Base-by-base conservation (phyloP, 495 filamentous ascomycete genomes). In the Oleoguttula mirabilis region DNA sequence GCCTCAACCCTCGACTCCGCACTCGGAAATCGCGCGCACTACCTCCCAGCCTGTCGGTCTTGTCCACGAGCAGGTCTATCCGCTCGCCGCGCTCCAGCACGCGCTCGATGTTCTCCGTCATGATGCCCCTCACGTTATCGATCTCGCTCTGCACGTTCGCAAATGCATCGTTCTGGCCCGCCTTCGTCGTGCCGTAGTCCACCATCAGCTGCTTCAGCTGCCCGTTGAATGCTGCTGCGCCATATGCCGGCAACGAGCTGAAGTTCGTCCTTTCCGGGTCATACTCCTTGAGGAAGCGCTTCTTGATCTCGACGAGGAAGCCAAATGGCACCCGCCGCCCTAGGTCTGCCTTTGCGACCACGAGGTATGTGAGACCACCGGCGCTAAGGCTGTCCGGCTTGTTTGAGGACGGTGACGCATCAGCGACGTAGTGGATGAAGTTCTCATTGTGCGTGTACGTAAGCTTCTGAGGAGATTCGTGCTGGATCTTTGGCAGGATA, bases 21-120 rank as follows among this genome's bases (percentile, higher is more conserved):
- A 94, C 74, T 38, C 87, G 63, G 58, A 95, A 95, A 64, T 95
- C 88, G 56, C 80, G 71, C 44, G 88, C 85, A 58, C 73, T 84
- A 5, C 80, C 82, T 8, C 87, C 87, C 36, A 95, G 58, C 46
- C 86, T 69, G 57, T 94, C 88, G 46, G 92, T 99, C 76, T 96
- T 99, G 58, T 96, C 88, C 22, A 99, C 88, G 41, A 99, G 67
- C 56, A 94, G 57, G 68, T 95, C 87, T 52, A 99, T 94, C 51
- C 88, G 71, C 48, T 95, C 90, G 14, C 90, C 90, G 2, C 90
- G 67, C 72, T 99, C 90, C 35, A 99, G 60, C 53, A 99, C 75
- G 41, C 87, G 70, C 73, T 99, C 90, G 52, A 99, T 99, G 63
- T 96, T 99, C 67, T 92, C 77, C 40, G 88, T 94, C 90, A 99